A percentile compares a stretch with the other conserved stretches of the same genome.
Evolutionary conservation across 371 early-diverging fungal species (phyloP).

Genomic region (Rhizopus sp.): DNA sequence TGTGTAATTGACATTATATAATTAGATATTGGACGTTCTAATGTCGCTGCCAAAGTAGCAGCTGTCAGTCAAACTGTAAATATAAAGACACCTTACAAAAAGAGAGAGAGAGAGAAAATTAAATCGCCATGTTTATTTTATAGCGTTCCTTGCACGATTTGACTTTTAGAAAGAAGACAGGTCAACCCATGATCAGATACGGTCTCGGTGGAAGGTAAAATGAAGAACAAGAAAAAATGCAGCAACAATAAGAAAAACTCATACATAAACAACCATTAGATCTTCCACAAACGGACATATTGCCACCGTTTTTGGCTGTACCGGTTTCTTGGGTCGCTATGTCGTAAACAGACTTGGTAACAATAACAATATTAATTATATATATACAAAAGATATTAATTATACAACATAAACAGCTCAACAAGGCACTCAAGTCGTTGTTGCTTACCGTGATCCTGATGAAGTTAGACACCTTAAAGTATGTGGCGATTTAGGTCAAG

Average conservation of each 20-base stretch:
- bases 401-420: slow-evolving; percentile 25
- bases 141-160: slow-evolving; percentile 73
- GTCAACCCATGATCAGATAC: slow-evolving; percentile 66
- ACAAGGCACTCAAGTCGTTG: slow-evolving; percentile 89
- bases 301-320: slow-evolving; percentile 95
- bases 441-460: slow-evolving; percentile 89
- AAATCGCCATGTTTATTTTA: background rate
- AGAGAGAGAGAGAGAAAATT: too few relatives aligned
- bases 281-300: slow-evolving; percentile 82
- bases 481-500: slow-evolving; percentile 94
- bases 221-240: background rate
- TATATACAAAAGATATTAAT: slow-evolving; percentile 2
- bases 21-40: slow-evolving; percentile 40
- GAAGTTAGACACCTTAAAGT: slow-evolving; percentile 88
- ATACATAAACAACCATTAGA: slow-evolving; percentile 24
- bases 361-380: background rate
- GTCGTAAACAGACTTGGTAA: slow-evolving; percentile 88
- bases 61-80: slow-evolving; percentile 33
- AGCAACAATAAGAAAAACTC: background rate
- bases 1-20: background rate
- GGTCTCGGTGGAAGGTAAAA: slow-evolving; percentile 74
- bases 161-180: slow-evolving; percentile 67
- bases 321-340: slow-evolving; percentile 95
- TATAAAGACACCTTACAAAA: background rate
- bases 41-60: slow-evolving; percentile 23